Percentiles rank a stretch among this genome's conserved stretches.
These are phyloP conservation scores for Pilobolus umbonatus DNA, from an alignment of 192 early-diverging fungal genomes.

Conservation along the genomic window DNA sequence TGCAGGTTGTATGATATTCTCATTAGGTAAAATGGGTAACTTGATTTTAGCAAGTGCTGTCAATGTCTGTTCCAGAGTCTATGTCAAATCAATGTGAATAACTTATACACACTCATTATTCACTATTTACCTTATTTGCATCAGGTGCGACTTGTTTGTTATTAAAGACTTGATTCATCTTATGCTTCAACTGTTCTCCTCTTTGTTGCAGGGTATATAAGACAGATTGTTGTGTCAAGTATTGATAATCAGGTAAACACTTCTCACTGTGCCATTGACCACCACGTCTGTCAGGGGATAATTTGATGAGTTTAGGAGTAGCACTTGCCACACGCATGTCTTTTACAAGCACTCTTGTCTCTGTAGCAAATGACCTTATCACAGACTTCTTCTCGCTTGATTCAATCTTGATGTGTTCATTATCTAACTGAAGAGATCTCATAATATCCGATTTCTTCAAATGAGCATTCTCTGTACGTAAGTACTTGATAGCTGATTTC, in stretches of 20 bases:
- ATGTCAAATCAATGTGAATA: neutral
- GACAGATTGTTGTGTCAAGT: slow-evolving; percentile 49
- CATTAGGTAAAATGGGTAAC: slow-evolving; percentile 16
- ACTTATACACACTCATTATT: neutral
- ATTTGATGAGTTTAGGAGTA: slow-evolving; percentile 45
- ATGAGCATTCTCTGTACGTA: slow-evolving; percentile 79
- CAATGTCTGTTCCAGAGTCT: neutral
- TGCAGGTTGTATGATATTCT: neutral
- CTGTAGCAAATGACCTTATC: slow-evolving; percentile 39
- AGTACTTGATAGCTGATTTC: slow-evolving; percentile 66
- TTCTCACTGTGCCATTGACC: slow-evolving; percentile 44
- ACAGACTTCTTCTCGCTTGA: neutral
- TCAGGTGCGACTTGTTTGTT: neutral
- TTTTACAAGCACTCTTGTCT: slow-evolving; percentile 44
- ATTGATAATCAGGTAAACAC: slow-evolving; percentile 47
- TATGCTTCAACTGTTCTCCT: slow-evolving; percentile 40
- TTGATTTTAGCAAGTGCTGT: slow-evolving; percentile 21
- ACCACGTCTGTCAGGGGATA: slow-evolving; percentile 25
- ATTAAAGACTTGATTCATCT: slow-evolving; percentile 11
- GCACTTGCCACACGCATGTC: slow-evolving; percentile 42
- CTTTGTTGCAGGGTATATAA: slow-evolving; percentile 49
- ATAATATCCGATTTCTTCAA: slow-evolving; percentile 60
- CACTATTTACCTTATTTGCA: slow-evolving; percentile 1
- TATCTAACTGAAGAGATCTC: slow-evolving; percentile 32
- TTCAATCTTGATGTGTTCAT: slow-evolving; percentile 3